These are phyloP conservation scores for Flaveria bidentis DNA, from an alignment of 129 eudicot genomes.

Conservation along the genomic window DNA sequence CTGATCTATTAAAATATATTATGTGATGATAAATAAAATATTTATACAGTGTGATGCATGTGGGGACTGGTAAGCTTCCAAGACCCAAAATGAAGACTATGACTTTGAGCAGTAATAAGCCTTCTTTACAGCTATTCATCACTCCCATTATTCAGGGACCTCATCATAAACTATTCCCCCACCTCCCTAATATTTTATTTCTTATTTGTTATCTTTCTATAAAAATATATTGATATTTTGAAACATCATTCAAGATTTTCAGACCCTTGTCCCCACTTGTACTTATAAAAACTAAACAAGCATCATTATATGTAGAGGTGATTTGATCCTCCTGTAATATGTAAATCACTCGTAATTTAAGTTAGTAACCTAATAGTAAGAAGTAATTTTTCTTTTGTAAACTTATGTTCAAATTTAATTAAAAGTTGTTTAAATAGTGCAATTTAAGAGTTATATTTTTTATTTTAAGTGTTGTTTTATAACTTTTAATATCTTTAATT, in stretches of 20 bases:
- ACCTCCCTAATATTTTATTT: neutral
- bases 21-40: neutral
- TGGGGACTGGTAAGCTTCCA: constrained; percentile 24
- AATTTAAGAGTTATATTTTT: too few relatives aligned
- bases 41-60: neutral
- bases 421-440: too few relatives aligned
- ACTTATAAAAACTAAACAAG: neutral
- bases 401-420: too few relatives aligned
- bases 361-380: too few relatives aligned
- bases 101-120: constrained; percentile 19
- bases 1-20: neutral
- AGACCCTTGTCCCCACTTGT: constrained; percentile 9
- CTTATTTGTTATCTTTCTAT: neutral
- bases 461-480: too few relatives aligned
- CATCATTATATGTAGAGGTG: neutral
- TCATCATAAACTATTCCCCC: constrained; percentile 25
- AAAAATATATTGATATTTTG: neutral
- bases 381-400: too few relatives aligned
- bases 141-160: constrained; percentile 18
- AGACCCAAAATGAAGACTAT: constrained; percentile 20
- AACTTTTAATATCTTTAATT: too few relatives aligned
- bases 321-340: neutral
- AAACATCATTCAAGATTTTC: constrained; percentile 7
- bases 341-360: too few relatives aligned
- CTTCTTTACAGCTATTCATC: constrained; percentile 25